Base-by-base conservation (phyloP, 1,284 basidiomycete genomes). In the Hemileia vastatrix region DNA sequence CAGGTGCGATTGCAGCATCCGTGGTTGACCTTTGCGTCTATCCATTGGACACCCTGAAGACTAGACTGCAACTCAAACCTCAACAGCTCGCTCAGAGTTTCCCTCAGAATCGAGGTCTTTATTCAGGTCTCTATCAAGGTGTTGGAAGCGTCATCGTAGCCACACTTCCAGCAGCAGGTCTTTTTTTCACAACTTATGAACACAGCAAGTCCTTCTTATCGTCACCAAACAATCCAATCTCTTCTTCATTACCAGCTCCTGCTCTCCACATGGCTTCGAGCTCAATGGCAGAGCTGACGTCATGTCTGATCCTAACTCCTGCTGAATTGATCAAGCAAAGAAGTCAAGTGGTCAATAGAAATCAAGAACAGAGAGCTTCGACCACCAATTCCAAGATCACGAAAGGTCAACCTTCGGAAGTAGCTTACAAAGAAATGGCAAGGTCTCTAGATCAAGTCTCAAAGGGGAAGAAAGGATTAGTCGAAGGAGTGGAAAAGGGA, bases 1-100 rank as follows among this genome's bases (percentile, higher is more conserved):
- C 36, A 40, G 91, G 91, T 44, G 91, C 87, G 18, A 77, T 86
- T 43, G 90, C 92, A 23, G 92, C 92, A 48, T 87, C 88, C 13
- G 82, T 89, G 1, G 91, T 94, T 23, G 94, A 98, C 77, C 81
- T 97, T 63, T 82, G 96, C 40, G 94, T 97, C 79, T 97, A 90
- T 77, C 94, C 94, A 0, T 86, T 97, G 65, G 94, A 98, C 78
- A 96, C 94, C 1, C 79, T 97, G 74, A 98, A 98, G 78, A 97
- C 94, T 15, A 84, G 94, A 36, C 79, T 96, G 57, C 94, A 98
- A 74, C 87, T 90, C 2, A 77, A 84, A 1, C 24, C 18, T 33
- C 21, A 32, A 21, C 21, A n/a, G 19, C 18, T 6, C 57, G 24
- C 18, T 11, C 13, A 21, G 48, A n/a, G 27, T 9, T 49, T 11